Percentiles rank a stretch among this genome's conserved stretches.
phyloP scores from a whole-genome alignment of 768 basidiomycete species.

The Psilocybe cubensis region DNA sequence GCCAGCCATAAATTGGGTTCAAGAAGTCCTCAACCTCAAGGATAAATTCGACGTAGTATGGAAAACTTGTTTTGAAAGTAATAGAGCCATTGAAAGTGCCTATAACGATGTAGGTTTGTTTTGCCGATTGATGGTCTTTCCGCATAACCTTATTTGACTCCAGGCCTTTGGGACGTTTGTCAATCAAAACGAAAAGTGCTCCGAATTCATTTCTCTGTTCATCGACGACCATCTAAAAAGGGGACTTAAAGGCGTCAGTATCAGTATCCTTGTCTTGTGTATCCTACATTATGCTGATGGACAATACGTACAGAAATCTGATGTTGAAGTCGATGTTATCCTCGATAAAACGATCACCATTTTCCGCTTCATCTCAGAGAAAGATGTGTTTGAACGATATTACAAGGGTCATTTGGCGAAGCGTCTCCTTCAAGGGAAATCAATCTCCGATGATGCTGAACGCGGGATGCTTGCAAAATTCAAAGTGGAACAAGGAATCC shows the following conservation, averaged over 20 bases:
- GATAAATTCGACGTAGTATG: conserved; percentile 86
- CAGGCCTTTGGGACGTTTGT: conserved; percentile 94
- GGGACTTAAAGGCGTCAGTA: conserved; percentile 88
- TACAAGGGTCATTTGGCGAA: conserved; percentile 97
- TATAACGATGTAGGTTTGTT: conserved; percentile 74
- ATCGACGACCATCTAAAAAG: conserved; percentile 96
- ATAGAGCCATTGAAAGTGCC: conserved; percentile 78
- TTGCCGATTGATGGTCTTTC: neutral
- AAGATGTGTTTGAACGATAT: conserved; percentile 97
- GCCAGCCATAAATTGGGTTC: conserved; percentile 90
- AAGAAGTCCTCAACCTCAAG: conserved; percentile 88
- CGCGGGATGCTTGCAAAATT: conserved; percentile 96
- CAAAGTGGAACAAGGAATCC: conserved; percentile 94
- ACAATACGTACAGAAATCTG: conserved; percentile 77
- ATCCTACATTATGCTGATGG: conserved; percentile 3
- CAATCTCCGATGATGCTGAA: conserved; percentile 97
- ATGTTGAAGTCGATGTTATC: conserved; percentile 85
- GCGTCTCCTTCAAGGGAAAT: conserved; percentile 83
- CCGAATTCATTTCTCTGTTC: conserved; percentile 95
- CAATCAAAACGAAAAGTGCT: conserved; percentile 83
- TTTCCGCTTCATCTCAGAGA: conserved; percentile 93
- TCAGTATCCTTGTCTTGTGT: neutral
- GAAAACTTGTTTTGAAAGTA: conserved; percentile 67
- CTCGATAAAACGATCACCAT: conserved; percentile 96
- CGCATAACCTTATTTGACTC: neutral